Evolutionary conservation across 2,329 filamentous ascomycete species (phyloP).

Genomic region (Aspergillus sp.): DNA sequence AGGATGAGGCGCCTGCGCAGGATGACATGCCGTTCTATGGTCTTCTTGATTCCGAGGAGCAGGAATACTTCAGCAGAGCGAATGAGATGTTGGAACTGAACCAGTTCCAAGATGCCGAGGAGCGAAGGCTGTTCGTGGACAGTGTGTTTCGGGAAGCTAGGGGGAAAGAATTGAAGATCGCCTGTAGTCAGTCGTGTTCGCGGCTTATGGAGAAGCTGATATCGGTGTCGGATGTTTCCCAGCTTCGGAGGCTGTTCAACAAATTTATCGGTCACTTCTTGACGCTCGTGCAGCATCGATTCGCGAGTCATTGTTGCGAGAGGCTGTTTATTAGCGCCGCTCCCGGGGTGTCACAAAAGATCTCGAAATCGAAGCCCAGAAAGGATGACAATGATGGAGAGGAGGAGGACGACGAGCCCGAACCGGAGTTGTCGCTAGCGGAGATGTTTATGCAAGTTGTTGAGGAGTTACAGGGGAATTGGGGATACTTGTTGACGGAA

Average conservation of each 20-base stretch:
- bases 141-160: slow-evolving; percentile 84
- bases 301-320: slow-evolving; percentile 96
- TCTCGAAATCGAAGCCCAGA: slow-evolving; percentile 46
- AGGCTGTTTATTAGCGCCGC: slow-evolving; percentile 84
- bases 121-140: slow-evolving; percentile 68
- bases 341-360: slow-evolving; percentile 72
- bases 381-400: neutral
- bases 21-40: slow-evolving; percentile 81
- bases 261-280: slow-evolving; percentile 86
- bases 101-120: slow-evolving; percentile 76
- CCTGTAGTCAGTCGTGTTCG: slow-evolving; percentile 93
- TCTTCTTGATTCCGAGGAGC: slow-evolving; percentile 86
- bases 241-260: slow-evolving; percentile 83
- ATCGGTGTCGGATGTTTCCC: slow-evolving; percentile 70
- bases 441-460: slow-evolving; percentile 79
- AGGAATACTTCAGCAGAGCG: slow-evolving; percentile 90
- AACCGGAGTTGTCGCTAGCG: slow-evolving; percentile 61
- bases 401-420: slow-evolving; percentile 20
- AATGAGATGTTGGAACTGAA: slow-evolving; percentile 89
- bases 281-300: slow-evolving; percentile 88
- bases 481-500: slow-evolving; percentile 83
- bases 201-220: slow-evolving; percentile 90
- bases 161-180: slow-evolving; percentile 93
- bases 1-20: slow-evolving; percentile 20
- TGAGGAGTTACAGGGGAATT: slow-evolving; percentile 81